phyloP scores from a whole-genome alignment of 2,329 filamentous ascomycete genomes.

The Cordyceps pruinosa region DNA sequence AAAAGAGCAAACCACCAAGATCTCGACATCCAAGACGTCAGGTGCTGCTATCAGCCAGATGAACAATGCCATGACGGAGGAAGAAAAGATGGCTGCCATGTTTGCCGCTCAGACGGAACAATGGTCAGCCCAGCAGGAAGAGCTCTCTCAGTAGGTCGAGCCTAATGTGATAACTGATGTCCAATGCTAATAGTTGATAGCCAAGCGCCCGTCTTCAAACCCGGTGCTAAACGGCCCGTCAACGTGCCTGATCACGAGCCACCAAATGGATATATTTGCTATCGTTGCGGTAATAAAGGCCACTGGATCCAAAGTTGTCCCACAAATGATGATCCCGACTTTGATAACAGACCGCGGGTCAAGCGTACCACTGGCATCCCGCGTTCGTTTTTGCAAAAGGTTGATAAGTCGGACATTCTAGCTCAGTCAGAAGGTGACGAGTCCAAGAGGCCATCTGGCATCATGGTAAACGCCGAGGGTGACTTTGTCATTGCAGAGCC shows the following conservation, averaged over 20 bases:
- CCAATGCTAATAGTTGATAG: constrained; percentile 34
- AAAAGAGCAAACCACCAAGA: constrained; percentile 55
- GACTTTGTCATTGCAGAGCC: constrained; percentile 96
- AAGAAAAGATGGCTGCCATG: constrained; percentile 89
- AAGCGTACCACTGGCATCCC: constrained; percentile 97
- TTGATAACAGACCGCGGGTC: constrained; percentile 85
- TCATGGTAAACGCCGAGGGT: constrained; percentile 97
- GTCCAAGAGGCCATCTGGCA: constrained; percentile 76
- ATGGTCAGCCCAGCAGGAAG: constrained; percentile 89
- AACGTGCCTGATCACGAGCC: constrained; percentile 89
- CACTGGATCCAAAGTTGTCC: constrained; percentile 98
- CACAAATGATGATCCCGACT: constrained; percentile 96
- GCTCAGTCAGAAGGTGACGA: constrained; percentile 70
- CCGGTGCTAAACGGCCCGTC: constrained; percentile 56
- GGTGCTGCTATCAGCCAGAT: constrained; percentile 57
- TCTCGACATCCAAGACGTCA: constrained; percentile 45
- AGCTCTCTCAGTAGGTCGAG: constrained; percentile 69
- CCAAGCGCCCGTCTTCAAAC: constrained; percentile 55
- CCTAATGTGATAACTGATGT: background rate
- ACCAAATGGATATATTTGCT: constrained; percentile 90
- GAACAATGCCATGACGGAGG: constrained; percentile 78
- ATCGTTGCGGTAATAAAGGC: constrained; percentile 94
- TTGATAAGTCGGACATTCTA: constrained; percentile 79
- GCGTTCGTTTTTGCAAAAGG: constrained; percentile 87
- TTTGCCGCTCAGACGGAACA: constrained; percentile 83